These are phyloP conservation scores for Coniochaeta ligniaria DNA, from an alignment of 2,329 filamentous ascomycete species.

Conservation along the genomic window DNA sequence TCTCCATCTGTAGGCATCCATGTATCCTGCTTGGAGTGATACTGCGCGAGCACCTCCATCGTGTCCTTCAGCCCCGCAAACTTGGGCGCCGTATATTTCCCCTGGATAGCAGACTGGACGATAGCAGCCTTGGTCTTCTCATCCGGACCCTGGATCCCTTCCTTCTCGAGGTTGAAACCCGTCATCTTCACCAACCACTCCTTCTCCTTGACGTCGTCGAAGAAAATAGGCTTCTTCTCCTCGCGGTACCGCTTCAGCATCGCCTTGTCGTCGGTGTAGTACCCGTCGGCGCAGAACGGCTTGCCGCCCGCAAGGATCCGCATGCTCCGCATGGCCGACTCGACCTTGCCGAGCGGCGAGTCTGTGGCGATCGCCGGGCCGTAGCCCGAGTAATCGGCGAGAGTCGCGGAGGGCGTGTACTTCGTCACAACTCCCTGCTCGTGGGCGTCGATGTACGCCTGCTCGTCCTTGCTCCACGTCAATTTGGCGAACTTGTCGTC, in stretches of 20 bases:
- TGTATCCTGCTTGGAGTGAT: slow-evolving; percentile 25
- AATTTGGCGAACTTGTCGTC: slow-evolving; percentile 8
- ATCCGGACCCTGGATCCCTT: slow-evolving; percentile 12
- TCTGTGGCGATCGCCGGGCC: slow-evolving; percentile 27
- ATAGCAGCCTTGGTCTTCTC: slow-evolving; percentile 22
- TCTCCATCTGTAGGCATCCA: slow-evolving; percentile 18
- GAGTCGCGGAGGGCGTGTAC: slow-evolving; percentile 25
- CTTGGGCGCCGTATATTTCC: slow-evolving; percentile 25
- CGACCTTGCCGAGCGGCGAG: slow-evolving; percentile 21
- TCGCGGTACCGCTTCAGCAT: slow-evolving; percentile 11
- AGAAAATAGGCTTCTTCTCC: slow-evolving; percentile 26
- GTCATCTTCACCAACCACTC: slow-evolving; percentile 12
- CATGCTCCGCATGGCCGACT: slow-evolving; percentile 28
- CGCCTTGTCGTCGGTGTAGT: slow-evolving; percentile 15
- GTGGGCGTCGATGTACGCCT: slow-evolving; percentile 15
- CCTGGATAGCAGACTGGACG: slow-evolving; percentile 27
- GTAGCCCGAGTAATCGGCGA: slow-evolving; percentile 26
- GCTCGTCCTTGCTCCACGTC: slow-evolving; percentile 11
- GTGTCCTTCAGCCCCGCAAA: slow-evolving; percentile 21
- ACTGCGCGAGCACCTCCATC: slow-evolving; percentile 23
- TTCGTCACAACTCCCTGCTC: slow-evolving; percentile 20
- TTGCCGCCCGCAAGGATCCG: slow-evolving; percentile 29
- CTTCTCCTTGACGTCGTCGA: slow-evolving; percentile 25
- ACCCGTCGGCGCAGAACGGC: slow-evolving; percentile 20
- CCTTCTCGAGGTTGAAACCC: neutral